Evolutionary conservation across 2,329 filamentous ascomycete species (phyloP), one percentile per base, ranked within the genome.

Genomic region (Cladosporium colombiae): DNA sequence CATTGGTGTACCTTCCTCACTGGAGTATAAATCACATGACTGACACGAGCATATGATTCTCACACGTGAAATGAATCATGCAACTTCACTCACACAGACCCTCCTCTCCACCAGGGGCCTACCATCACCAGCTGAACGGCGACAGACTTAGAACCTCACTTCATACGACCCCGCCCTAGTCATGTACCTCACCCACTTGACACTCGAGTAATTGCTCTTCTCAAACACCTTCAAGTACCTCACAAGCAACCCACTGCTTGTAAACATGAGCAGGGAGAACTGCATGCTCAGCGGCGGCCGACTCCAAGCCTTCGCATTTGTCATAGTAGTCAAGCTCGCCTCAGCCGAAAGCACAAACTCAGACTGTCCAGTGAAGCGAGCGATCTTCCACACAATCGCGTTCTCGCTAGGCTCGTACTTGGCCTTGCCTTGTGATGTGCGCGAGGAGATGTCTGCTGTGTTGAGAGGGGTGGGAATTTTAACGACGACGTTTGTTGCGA

Each of bases 131-230:
- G 16, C 18, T 16, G 5, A 8, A 7, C 11, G 16, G 6, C 31
- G 16, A 1, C 25, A 1, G 8, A 53, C 25, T 44, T 27, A 59
- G 23, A 59, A 96, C 89, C 93, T 85, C 77, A 99, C 97, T 81
- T 99, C 95, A 79, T 99, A 99, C 79, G 93, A 97, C 31, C 95
- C 95, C 18, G 94, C 95, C 71, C 94, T 88, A 21, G 95, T 99
- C 95, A 99, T 98, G 80, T 99, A 99, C 73, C 95, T 85, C 73
- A 99, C 95, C 95, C 95, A 99, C 80, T 99, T 99, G 58, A 99
- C 95, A 76, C 93, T 97, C 69, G 91, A 96, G 78, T 99, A 99
- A 79, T 98, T 98, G 79, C 88, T 95, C 88, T 99, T 99, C 82
- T 99, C 95, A 81, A 99, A 99, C 1, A 99, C 95, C 81, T 99